Evolutionary conservation across 2,329 filamentous ascomycete species (phyloP), one percentile per base, ranked within the genome.

Genomic region (Domatiomyces catenatus): DNA sequence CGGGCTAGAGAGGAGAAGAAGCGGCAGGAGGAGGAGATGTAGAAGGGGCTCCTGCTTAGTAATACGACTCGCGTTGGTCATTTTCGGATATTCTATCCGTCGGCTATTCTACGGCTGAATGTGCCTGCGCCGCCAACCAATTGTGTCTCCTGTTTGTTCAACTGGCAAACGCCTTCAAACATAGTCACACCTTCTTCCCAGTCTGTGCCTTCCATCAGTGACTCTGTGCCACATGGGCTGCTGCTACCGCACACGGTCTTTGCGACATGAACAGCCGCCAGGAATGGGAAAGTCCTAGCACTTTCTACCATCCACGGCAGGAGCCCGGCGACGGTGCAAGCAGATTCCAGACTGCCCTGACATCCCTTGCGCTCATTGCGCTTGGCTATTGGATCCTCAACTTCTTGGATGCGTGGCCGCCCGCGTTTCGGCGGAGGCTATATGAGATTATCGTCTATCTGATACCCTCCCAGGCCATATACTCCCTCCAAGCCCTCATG

Each of bases 401-500:
- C 56, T 59, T 73, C 59, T 61, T 69, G 51, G 68, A 57, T 45
- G 55, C 53, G 39, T 57, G 55, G 53, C 58, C 55, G 8, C 53
- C 55, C 19, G 58, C 58, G 6, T 49, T 58, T 48, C 56, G 56
- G 47, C 51, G 58, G 44, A 46, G 61, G 24, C 42, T 64, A 47
- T 71, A 69, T 66, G 64, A 67, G 56, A 51, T 64, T 7, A 32
- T 67, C 19, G 62, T 71, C 50, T 67, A 66, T 50, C 32, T 67
- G 17, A 65, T 62, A 2, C 69, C 69, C 7, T 65, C 66, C 10
- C 62, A 61, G 48, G 59, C 71, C 47, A 60, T 71, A 48, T 61
- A 65, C 53, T 64, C 66, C 44, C 64, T 79, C 69, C 73, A 71
- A 75, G 54, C 72, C 69, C 61, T 72, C 66, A 63, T 66, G 66